Conservation (phyloP, 176 grass and related monocot species). For the Panicum miliaceum region DNA sequence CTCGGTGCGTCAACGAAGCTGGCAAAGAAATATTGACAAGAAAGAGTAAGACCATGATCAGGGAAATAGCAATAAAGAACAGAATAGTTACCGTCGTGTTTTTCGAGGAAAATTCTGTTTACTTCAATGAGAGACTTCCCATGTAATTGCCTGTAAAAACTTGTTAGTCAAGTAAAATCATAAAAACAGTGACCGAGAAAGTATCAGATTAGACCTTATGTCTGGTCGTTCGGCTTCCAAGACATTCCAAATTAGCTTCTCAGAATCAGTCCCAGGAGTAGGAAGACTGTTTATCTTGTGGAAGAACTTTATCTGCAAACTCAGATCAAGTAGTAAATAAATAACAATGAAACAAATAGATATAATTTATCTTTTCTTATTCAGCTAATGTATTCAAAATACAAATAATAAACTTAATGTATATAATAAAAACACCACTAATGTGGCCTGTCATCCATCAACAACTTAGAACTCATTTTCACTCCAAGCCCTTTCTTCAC, state of each 20-base stretch:
- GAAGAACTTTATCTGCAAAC: constrained; percentile 87
- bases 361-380: neutral
- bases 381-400: neutral
- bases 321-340: constrained; percentile 34
- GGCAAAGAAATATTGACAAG: constrained; percentile 27
- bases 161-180: constrained; percentile 32
- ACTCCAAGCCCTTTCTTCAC: neutral
- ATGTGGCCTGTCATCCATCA: neutral
- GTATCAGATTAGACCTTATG: constrained; percentile 64
- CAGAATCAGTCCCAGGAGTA: constrained; percentile 74
- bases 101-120: constrained; percentile 81
- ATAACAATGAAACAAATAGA: constrained; percentile 2
- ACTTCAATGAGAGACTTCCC: constrained; percentile 85
- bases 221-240: constrained; percentile 80
- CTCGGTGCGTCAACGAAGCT: constrained; percentile 88
- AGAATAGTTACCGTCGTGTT: constrained; percentile 68
- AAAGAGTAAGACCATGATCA: constrained; percentile 19
- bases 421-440: neutral
- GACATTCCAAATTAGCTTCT: constrained; percentile 90
- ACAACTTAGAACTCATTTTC: neutral
- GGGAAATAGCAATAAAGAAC: constrained; percentile 3
- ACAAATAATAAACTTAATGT: neutral
- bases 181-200: constrained; percentile 24
- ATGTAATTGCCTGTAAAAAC: constrained; percentile 76
- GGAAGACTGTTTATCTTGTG: constrained; percentile 77